Evolutionary conservation across 139 green algal species (phyloP).

Genomic region (Nannochloris sp.): DNA sequence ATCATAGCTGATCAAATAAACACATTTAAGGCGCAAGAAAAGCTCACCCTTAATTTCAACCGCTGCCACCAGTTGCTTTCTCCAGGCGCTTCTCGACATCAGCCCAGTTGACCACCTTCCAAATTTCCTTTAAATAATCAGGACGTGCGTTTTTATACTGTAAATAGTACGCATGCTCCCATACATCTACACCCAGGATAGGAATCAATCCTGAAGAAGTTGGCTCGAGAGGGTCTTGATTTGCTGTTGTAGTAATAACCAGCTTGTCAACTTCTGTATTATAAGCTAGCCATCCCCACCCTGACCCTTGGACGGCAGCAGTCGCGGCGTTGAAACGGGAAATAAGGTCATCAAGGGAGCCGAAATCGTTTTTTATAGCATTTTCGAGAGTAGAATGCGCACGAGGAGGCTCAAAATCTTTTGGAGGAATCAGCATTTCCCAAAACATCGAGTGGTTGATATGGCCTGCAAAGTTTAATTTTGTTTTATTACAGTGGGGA

Average conservation of each 20-base stretch:
- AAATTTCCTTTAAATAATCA: constrained; percentile 96
- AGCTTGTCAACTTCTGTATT: constrained; percentile 61
- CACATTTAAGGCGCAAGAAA: no score
- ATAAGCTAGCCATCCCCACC: constrained; percentile 93
- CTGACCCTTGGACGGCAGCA: constrained; percentile 86
- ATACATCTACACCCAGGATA: constrained; percentile 91
- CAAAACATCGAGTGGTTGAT: constrained; percentile 98
- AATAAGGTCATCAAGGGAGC: constrained; percentile 76
- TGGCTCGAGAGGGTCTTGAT: constrained; percentile 77
- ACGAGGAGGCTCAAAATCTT: constrained; percentile 66
- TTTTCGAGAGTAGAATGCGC: constrained; percentile 67
- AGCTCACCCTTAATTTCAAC: no score
- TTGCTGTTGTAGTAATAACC: constrained; percentile 72
- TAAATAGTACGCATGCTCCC: constrained; percentile 72
- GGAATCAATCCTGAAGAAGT: constrained; percentile 65
- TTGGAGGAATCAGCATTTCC: constrained; percentile 79
- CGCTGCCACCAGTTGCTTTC: constrained; percentile 37
- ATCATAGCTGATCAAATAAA: no score
- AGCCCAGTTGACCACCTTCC: constrained; percentile 96
- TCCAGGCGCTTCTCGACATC: constrained; percentile 66
- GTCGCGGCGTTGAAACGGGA: constrained; percentile 66
- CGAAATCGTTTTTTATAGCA: constrained; percentile 81
- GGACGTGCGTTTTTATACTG: constrained; percentile 96
- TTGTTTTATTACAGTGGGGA: no score
- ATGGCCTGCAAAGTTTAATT: constrained; percentile 89